Evolutionary conservation across 257 asterid genomes (phyloP).

Genomic region (Capsicum rhomboideum): DNA sequence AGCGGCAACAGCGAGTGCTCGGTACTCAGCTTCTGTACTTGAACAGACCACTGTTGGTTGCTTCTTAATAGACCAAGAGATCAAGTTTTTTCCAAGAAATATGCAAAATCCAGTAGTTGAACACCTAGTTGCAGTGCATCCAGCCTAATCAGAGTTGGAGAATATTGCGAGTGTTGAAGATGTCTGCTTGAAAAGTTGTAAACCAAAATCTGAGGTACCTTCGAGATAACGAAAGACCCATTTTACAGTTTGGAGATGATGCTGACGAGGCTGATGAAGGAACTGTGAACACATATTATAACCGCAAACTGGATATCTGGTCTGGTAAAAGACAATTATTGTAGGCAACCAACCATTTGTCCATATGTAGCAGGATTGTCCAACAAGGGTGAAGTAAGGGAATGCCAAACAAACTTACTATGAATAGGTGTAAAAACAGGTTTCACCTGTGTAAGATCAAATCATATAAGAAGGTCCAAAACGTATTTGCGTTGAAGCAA

Average conservation of each 20-base stretch:
- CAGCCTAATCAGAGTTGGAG: background rate
- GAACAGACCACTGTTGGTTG: background rate
- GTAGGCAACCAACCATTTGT: too few species aligned
- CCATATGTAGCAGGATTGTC: background rate
- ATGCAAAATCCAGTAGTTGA: background rate
- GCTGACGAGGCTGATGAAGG: background rate
- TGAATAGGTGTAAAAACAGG: background rate
- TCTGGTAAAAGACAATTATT: background rate
- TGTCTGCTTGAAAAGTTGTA: background rate
- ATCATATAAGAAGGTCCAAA: background rate
- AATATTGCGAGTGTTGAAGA: background rate
- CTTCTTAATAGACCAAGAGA: too few species aligned
- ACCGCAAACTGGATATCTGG: background rate
- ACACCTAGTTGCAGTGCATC: background rate
- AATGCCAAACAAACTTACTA: background rate
- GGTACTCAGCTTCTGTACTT: background rate
- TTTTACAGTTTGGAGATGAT: too few species aligned
- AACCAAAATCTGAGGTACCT: background rate
- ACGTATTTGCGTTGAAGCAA: background rate
- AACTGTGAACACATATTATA: background rate
- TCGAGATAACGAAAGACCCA: background rate
- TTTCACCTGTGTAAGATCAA: background rate
- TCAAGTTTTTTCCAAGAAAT: too few species aligned
- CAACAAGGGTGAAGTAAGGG: background rate
- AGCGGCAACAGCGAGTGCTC: background rate